phyloP scores from a whole-genome alignment of 2,329 filamentous ascomycete species.

The Verticillium tricorpus region DNA sequence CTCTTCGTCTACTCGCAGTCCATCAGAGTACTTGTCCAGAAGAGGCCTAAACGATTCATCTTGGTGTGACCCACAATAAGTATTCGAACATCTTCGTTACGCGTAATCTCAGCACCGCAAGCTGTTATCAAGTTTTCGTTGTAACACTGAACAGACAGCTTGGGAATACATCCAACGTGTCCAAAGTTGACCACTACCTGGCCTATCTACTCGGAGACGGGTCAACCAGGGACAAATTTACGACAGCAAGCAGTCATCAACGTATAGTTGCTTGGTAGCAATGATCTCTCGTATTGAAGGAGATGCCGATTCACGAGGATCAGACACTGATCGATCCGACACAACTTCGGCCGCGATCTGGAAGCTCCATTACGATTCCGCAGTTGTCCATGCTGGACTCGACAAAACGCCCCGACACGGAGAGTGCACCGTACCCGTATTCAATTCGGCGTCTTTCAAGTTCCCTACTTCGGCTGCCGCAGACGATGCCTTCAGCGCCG shows the following conservation, averaged over 20 bases:
- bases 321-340: background rate
- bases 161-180: no score
- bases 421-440: background rate
- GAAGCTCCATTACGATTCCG: background rate
- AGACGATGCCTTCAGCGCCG: constrained; percentile 23
- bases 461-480: constrained; percentile 94
- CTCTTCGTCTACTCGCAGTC: background rate
- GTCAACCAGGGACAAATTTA: no score
- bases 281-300: background rate
- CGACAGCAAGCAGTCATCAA: no score
- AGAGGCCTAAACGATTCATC: no score
- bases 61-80: no score
- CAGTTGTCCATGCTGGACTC: background rate
- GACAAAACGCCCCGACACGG: background rate
- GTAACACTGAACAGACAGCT: no score
- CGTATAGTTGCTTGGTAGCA: background rate
- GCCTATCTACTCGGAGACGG: no score
- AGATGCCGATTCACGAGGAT: background rate
- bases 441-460: constrained; percentile 70
- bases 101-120: no score
- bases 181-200: no score
- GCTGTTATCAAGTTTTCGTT: no score
- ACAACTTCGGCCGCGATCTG: background rate
- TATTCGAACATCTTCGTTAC: no score
- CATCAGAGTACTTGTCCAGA: background rate